Conservation (phyloP, 352 stramenopile genomes). For the Blastocystis sp. region DNA sequence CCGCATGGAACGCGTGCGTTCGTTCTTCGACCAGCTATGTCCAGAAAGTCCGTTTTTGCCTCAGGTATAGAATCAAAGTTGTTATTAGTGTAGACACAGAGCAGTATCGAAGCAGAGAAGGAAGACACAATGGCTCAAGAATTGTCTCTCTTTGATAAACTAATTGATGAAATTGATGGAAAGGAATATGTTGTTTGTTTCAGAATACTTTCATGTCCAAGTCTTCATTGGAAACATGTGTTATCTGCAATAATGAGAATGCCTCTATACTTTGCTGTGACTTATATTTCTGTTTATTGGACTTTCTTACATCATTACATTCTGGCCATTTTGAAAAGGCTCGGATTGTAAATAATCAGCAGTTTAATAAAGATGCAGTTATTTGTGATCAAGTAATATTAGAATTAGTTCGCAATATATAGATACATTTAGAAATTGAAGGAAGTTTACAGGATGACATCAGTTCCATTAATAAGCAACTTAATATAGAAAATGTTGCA, state of each 20-base stretch:
- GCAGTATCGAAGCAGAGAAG: constrained; percentile 34
- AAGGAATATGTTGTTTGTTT: constrained; percentile 15
- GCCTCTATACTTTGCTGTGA: constrained; percentile 27
- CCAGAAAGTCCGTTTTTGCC: constrained; percentile 5
- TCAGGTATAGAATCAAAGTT: background rate
- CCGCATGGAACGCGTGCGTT: background rate
- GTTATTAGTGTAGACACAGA: background rate
- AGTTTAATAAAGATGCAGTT: background rate
- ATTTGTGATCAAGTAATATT: background rate
- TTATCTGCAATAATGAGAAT: constrained; percentile 14
- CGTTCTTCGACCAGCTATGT: background rate
- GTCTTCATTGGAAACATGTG: background rate
- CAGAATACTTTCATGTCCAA: background rate
- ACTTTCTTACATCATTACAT: constrained; percentile 38
- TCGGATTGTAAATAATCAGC: background rate
- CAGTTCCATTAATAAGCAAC: background rate
- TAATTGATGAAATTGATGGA: background rate
- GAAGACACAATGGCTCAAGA: constrained; percentile 8
- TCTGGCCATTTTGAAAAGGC: background rate
- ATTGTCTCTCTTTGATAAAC: constrained; percentile 39
- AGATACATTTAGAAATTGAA: constrained; percentile 31
- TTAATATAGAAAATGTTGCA: background rate
- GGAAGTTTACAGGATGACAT: constrained; percentile 5
- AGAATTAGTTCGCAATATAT: background rate
- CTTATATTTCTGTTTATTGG: constrained; percentile 24